Base-by-base conservation (phyloP, 2,329 filamentous ascomycete genomes). In the Fusarium oxysporum region DNA sequence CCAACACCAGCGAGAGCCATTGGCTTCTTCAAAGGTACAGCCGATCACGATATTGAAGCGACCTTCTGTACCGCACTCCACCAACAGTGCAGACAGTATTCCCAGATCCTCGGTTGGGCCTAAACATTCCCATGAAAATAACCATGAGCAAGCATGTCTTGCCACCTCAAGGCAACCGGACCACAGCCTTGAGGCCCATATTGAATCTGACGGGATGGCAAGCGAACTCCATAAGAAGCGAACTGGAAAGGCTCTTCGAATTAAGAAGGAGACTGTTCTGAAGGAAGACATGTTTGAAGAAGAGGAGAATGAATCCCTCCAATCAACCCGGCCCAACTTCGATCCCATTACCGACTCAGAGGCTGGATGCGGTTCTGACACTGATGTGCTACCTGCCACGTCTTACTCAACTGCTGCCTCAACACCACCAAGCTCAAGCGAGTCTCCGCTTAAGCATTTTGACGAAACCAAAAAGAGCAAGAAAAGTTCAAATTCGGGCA, bases 241-340 rank as follows among this genome's bases (percentile, higher is more conserved):
- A 23, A 97, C 95, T 0, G 95, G 95, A 44, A 92, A 94, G 75
- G 90, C 89, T 5, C 87, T 97, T 65, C 91, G 91, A 74, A 93
- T 98, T 64, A 95, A 92, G 30, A 92, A 95, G 81, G 90, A 96
- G 78, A 94, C 96, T 35, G 95, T 97, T 14, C 85, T 93, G 74
- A 95, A 94, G 71, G 95, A 97, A 80, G 94, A 97, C 80, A 97
- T 97, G 93, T 98, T 98, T 79, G 95, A 97, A 78, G 95, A 97
- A 81, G 93, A 97, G 78, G 95, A 97, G 57, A 93, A 97, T 74
- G 93, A 95, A 64, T 80, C 93, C 23, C 90, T 92, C 2, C 86
- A 89, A 67, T 89, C 90, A 58, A 92, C 91, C 77, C 87, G 90
- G 65, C 85, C 89, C 19, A 23, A n/a, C 8, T n/a, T 64, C 13